Base-by-base conservation (phyloP, 352 stramenopile species). In the Globisporangium camurandrum region DNA sequence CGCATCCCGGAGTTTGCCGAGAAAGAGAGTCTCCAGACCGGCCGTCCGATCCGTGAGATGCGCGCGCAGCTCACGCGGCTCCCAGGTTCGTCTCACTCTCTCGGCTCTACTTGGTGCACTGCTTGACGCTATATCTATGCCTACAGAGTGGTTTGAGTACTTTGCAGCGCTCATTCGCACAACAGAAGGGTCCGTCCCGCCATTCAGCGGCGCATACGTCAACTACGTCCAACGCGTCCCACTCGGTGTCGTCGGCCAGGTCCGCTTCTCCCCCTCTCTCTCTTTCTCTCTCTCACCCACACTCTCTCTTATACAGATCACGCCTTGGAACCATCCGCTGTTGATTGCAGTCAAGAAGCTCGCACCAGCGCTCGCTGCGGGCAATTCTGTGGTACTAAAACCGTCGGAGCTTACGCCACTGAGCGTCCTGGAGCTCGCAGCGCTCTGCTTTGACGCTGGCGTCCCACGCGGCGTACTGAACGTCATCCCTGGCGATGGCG, bases 381-480 rank as follows among this genome's bases (percentile, higher is more conserved):
- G 85, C 23, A 93, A 86, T 51, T 78, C 74, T 9, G 62, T 92
- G 16, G 81, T 95, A n/a, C 61, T 95, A 22, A 95, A 95, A 55
- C 81, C 85, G 22, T 92, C 84, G 9, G 85, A 95, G 61, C 51
- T 92, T 12, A 73, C 85, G 14, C 84, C 82, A 22, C 62, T 83
- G 24, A 83, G 63, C 31, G 63, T 75, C 19, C 16, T 83, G 31
- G 57, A 75, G 47, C 64, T 83, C 24, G 63, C 66, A 19, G 64
- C 77, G 46, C 33, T 83, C 49, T 69, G 59, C 14, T 38, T 71
- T 23, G 44, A 59, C 4, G 64, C 61, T 14, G 71, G 71, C 4
- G 41, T 83, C 7, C 71, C 71, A 2, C 39, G 64, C 2, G 70
- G 70, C 2, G 71, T 80, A 20, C 60, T 83, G 43, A 83, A 83